Conservation (phyloP, 2,329 filamentous ascomycete species). For the Xylaria sp. region DNA sequence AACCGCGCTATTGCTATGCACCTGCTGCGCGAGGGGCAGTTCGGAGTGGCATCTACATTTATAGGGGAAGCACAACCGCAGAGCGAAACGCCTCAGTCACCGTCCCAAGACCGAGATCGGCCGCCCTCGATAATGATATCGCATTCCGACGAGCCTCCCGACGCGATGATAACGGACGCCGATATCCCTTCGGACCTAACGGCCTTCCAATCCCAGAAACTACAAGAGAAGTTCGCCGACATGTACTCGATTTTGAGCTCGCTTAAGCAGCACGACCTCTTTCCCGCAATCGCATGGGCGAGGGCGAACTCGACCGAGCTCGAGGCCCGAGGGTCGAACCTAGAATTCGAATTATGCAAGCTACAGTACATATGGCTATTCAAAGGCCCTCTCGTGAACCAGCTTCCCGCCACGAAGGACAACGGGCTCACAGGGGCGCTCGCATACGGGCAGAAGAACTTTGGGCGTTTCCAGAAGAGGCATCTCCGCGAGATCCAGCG, state of each 20-base stretch:
- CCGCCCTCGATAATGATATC: conserved; percentile 34
- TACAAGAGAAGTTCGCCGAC: conserved; percentile 83
- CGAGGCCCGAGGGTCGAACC: conserved; percentile 85
- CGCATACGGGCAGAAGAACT: conserved; percentile 78
- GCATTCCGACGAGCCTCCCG: conserved; percentile 36
- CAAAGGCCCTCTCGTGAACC: conserved; percentile 66
- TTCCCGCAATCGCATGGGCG: conserved; percentile 90
- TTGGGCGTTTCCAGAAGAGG: conserved; percentile 76
- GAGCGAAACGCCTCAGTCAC: conserved; percentile 30
- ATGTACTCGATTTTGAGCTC: conserved; percentile 92
- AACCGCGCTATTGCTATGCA: conserved; percentile 98
- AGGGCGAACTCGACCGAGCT: conserved; percentile 74
- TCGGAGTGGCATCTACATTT: conserved; percentile 86
- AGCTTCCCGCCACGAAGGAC: conserved; percentile 60
- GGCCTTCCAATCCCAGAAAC: conserved; percentile 69
- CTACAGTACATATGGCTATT: conserved; percentile 92
- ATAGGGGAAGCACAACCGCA: conserved; percentile 71
- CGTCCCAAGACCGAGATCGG: conserved; percentile 39
- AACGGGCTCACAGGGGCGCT: conserved; percentile 74
- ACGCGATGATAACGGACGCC: conserved; percentile 46
- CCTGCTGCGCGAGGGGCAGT: conserved; percentile 91
- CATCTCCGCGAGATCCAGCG: conserved; percentile 84
- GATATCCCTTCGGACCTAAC: conserved; percentile 60
- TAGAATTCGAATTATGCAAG: conserved; percentile 93
- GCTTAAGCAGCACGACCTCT: conserved; percentile 77